A percentile compares a stretch with the other conserved stretches of the same genome.
These are phyloP conservation scores for Syzygium oleosum DNA, from an alignment of 345 rosid genomes.

Conservation along the genomic window DNA sequence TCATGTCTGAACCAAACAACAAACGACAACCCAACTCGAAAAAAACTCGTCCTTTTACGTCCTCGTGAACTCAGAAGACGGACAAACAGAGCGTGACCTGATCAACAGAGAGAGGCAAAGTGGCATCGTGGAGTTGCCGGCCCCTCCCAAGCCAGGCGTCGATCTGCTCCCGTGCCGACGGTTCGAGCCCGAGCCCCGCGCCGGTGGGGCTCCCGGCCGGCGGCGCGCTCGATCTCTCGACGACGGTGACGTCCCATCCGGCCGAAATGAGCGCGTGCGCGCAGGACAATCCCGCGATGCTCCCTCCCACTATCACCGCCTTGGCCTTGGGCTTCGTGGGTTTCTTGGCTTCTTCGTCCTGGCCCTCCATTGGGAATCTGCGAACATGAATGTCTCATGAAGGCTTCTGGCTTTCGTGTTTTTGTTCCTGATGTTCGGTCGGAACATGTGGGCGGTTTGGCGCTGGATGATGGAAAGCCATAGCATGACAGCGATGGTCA, in stretches of 20 bases:
- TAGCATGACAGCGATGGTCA: neutral
- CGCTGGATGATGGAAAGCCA: neutral
- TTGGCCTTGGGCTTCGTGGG: neutral
- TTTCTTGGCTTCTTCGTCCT: neutral
- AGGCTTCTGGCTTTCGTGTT: neutral
- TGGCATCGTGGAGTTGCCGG: conserved; percentile 1
- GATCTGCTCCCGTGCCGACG: conserved; percentile 1
- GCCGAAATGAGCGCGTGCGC: conserved; percentile 14
- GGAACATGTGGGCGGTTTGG: neutral
- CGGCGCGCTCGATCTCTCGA: conserved; percentile 11
- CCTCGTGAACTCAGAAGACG: neutral
- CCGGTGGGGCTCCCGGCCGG: conserved; percentile 16
- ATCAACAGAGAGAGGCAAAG: conserved; percentile 7
- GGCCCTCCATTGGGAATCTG: neutral
- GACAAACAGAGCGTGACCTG: neutral
- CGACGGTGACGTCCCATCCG: conserved; percentile 14
- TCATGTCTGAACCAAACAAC: neutral
- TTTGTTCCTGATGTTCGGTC: neutral
- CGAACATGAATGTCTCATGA: neutral
- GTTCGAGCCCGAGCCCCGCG: conserved; percentile 19
- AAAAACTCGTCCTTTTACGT: neutral
- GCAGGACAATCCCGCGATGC: conserved; percentile 21
- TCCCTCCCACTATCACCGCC: conserved; percentile 20
- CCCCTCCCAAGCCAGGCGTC: conserved; percentile 2
- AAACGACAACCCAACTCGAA: neutral